phyloP scores from a whole-genome alignment of 305 asterid genomes.

The Galium porrigens region DNA sequence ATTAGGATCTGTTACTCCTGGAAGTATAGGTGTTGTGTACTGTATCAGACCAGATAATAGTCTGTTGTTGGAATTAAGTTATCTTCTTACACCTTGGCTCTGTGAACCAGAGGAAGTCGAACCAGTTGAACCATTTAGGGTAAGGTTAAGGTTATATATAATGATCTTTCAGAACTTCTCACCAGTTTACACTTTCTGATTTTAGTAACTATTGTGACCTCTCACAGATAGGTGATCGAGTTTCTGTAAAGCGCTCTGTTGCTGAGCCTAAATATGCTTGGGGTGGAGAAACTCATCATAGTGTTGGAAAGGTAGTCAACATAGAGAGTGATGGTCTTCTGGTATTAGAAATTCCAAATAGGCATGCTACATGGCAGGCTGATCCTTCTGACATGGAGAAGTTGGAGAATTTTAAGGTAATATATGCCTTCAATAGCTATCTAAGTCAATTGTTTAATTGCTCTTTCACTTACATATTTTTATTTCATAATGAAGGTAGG shows the following conservation, averaged over 20 bases:
- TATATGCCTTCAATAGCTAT: conserved; percentile 7
- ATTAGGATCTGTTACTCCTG: conserved; percentile 83
- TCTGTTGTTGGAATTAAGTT: conserved; percentile 64
- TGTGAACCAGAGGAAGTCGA: conserved; percentile 99
- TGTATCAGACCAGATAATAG: conserved; percentile 81
- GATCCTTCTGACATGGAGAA: conserved; percentile 99
- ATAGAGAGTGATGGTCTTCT: conserved; percentile 84
- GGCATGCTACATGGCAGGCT: conserved; percentile 90
- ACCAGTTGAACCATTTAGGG: conserved; percentile 86
- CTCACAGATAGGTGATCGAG: conserved; percentile 71
- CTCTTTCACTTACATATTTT: conserved; percentile 14
- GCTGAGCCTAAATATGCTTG: conserved; percentile 96
- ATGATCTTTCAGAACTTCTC: conserved; percentile 9
- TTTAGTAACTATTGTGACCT: conserved; percentile 7
- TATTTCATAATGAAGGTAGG: conserved; percentile 44
- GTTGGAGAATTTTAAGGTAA: conserved; percentile 82
- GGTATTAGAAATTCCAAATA: conserved; percentile 61
- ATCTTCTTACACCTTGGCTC: conserved; percentile 92
- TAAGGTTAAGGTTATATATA: conserved; percentile 21
- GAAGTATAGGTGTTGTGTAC: conserved; percentile 80
- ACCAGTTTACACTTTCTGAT: conserved; percentile 2
- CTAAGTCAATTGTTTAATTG: conserved; percentile 5
- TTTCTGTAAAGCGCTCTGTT: conserved; percentile 90
- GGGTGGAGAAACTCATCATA: conserved; percentile 99
- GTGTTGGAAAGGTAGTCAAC: conserved; percentile 79